These are phyloP conservation scores for Xerocomus potaroensis DNA, from an alignment of 768 basidiomycete genomes.

Conservation along the genomic window DNA sequence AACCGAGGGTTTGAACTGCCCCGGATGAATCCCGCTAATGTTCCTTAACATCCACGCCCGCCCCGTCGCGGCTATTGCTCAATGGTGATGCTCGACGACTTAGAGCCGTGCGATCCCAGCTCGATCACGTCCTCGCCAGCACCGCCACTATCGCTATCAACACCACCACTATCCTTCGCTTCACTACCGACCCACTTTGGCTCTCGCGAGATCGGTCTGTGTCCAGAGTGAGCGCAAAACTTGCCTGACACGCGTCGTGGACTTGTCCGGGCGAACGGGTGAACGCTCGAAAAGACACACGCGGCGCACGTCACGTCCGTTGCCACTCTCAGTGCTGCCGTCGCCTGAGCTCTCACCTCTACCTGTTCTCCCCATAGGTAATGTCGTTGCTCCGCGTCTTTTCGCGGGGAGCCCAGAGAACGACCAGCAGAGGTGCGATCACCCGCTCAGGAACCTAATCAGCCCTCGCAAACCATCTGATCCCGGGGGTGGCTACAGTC, in stretches of 20 bases:
- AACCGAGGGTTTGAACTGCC: too few species aligned
- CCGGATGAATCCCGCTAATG: too few species aligned
- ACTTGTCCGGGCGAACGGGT: too few species aligned
- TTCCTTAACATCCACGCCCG: too few species aligned
- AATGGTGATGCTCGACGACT: constrained; percentile 4
- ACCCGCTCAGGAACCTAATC: constrained; percentile 11
- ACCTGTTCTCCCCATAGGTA: not conserved
- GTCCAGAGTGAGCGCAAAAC: not conserved
- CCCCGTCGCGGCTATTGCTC: too few species aligned
- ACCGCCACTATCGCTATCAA: too few species aligned
- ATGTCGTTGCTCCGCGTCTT: constrained; percentile 12
- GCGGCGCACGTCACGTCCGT: too few species aligned
- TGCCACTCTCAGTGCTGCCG: not conserved
- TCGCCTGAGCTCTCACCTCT: not conserved
- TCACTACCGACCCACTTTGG: not conserved
- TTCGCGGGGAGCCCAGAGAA: constrained; percentile 22
- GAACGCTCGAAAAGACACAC: too few species aligned
- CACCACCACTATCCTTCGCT: not conserved
- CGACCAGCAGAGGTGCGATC: constrained; percentile 25
- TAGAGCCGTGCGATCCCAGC: constrained; percentile 7
- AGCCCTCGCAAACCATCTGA: too few species aligned
- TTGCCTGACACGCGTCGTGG: not conserved
- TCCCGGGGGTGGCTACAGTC: too few species aligned
- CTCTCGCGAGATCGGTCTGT: not conserved
- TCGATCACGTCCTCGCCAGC: constrained; percentile 13